phyloP scores from a whole-genome alignment of 495 filamentous ascomycete genomes.

The Penicillium mononematosum region DNA sequence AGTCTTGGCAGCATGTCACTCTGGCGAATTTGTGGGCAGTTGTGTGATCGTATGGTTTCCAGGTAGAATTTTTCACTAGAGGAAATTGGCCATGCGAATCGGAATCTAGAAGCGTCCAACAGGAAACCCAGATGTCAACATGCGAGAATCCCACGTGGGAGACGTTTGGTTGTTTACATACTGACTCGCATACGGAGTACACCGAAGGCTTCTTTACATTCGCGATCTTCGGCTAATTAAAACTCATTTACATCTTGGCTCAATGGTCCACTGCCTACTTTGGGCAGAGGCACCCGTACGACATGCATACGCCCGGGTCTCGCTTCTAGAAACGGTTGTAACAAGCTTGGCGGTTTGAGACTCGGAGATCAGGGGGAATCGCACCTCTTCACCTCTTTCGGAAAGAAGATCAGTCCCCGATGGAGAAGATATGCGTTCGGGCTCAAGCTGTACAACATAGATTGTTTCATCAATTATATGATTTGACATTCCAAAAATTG shows the following conservation, averaged over 20 bases:
- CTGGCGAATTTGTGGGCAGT: neutral
- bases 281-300: neutral
- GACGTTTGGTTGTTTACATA: neutral
- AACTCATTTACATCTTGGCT: neutral
- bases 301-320: neutral
- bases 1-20: slow-evolving; percentile 9
- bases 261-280: neutral
- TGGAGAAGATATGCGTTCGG: neutral
- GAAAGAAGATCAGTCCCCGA: neutral
- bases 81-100: neutral
- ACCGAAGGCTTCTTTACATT: neutral
- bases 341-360: neutral
- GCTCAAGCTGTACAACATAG: neutral
- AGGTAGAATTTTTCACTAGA: neutral
- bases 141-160: neutral
- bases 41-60: neutral
- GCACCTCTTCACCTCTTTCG: neutral
- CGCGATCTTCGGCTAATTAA: neutral
- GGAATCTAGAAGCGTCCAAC: neutral
- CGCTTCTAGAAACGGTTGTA: neutral
- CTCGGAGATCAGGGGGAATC: neutral
- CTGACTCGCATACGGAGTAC: neutral
- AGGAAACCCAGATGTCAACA: neutral
- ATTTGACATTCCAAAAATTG: neutral
- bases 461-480: neutral